These are phyloP conservation scores for Wickerhamomyces sydowiorum DNA, from an alignment of 805 yeast species.

Conservation along the genomic window DNA sequence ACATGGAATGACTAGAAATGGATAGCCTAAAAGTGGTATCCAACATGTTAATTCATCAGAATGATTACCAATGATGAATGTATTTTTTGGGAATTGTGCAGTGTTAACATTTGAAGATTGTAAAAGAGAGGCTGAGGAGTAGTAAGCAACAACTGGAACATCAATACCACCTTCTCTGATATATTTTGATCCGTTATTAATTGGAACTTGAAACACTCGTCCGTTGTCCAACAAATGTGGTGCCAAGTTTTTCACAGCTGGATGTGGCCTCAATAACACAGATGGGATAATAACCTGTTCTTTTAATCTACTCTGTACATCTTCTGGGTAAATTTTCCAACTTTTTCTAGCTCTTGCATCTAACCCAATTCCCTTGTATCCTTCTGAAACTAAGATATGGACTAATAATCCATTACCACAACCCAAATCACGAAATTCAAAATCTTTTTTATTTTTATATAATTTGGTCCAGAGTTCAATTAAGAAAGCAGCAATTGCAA, in stretches of 20 bases:
- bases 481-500: conserved; percentile 91
- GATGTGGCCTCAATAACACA: conserved; percentile 63
- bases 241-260: conserved; percentile 45
- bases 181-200: conserved; percentile 11
- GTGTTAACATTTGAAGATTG: conserved; percentile 51
- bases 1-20: conserved; percentile 91
- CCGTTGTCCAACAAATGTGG: conserved; percentile 60
- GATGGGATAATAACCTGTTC: conserved; percentile 86
- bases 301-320: conserved; percentile 48
- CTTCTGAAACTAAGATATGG: conserved; percentile 69
- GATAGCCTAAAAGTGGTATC: conserved; percentile 84
- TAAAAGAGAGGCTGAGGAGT: conserved; percentile 36
- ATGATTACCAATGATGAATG: conserved; percentile 90
- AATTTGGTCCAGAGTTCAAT: conserved; percentile 76
- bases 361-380: conserved; percentile 75
- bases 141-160: conserved; percentile 46
- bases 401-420: conserved; percentile 93
- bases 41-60: conserved; percentile 94
- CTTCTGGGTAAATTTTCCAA: conserved; percentile 72
- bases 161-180: conserved; percentile 15
- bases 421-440: conserved; percentile 84
- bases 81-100: conserved; percentile 60
- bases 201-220: conserved; percentile 43
- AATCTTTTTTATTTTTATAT: conserved; percentile 32
- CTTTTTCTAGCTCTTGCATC: conserved; percentile 89